Base-by-base conservation (phyloP, 2,329 filamentous ascomycete species). In the Talaromyces pinophilus region DNA sequence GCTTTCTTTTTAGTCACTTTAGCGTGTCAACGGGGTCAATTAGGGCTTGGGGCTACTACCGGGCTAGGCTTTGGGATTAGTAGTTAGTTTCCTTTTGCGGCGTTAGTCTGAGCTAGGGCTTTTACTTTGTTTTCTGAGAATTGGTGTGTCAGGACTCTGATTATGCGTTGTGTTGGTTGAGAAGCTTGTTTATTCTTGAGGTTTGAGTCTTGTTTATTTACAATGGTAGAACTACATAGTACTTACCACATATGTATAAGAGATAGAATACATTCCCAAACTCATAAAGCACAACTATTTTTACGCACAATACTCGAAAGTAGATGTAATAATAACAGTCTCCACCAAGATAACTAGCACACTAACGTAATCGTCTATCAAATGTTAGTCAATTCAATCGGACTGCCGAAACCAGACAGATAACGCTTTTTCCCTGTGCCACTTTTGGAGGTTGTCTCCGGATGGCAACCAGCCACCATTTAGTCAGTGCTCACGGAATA, bases 381-480 rank as follows among this genome's bases (percentile, higher is more conserved):
- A 25, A 22, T 25, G 30, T 57, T 57, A 57, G 54, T 57, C 54
- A 57, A 35, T 57, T 57, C 54, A 57, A 22, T 57, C 33, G 13
- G 11, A 55, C n/a, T 55, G 52, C 52, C 52, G 30, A 55, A 55
- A 38, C n/a, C n/a, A 38, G 54, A 57, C 54, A 57, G 54, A 57
- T 57, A 57, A 40, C 54, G 33, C 54, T 57, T 38, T 35, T 38
- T 15, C 35, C 40, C 22, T 25, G 48, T 54, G 28, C 28, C 25
- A n/a, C 22, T 55, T 35, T 10, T 22, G 54, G 54, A 38, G 54
- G 54, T 57, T 25, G 54, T 38, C 54, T 40, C 54, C 54, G 52
- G 28, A 15, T 17, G n/a, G 28, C 30, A 38, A 57, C 54, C 25
- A 57, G 54, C 54, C 54, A 40, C 30, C n/a, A 35, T 19, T 40